A percentile compares a stretch with the other conserved stretches of the same genome.
Evolutionary conservation across 129 eudicot genomes (phyloP).

Genomic region (Chrysanthemum lavandulifolium): DNA sequence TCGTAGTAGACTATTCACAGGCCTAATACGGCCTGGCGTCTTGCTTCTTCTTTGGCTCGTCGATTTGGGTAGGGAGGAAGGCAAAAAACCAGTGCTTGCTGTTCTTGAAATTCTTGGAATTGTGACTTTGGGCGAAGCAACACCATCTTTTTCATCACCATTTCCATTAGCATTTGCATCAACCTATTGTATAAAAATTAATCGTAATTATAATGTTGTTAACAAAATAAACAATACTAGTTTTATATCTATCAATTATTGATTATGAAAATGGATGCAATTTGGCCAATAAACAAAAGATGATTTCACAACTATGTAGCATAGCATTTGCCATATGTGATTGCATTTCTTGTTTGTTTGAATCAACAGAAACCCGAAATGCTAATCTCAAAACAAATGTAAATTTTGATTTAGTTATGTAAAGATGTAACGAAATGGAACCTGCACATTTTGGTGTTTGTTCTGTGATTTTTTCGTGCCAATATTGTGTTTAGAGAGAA

Average conservation of each 20-base stretch:
- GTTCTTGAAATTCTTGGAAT: constrained; percentile 28
- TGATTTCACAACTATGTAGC: no score
- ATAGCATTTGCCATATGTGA: not conserved
- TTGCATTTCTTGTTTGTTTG: not conserved
- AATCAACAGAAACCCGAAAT: not conserved
- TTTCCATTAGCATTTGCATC: not conserved
- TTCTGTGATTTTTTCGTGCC: constrained; percentile 31
- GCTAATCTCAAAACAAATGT: no score
- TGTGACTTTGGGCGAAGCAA: constrained; percentile 28
- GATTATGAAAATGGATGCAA: not conserved
- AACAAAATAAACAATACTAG: not conserved
- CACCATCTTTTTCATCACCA: not conserved
- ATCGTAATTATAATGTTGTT: not conserved
- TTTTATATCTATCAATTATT: not conserved
- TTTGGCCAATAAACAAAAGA: no score
- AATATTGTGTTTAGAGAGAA: constrained; percentile 38
- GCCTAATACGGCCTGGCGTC: constrained; percentile 6
- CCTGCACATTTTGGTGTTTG: constrained; percentile 19
- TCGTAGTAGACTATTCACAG: constrained; percentile 26
- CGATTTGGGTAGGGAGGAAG: constrained; percentile 24
- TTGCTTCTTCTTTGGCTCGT: constrained; percentile 37
- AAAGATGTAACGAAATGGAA: constrained; percentile 4
- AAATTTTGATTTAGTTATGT: not conserved
- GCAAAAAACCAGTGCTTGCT: constrained; percentile 26
- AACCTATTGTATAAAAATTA: not conserved